Base-by-base conservation (phyloP, 345 rosid genomes). In the Lumnitzera racemosa region DNA sequence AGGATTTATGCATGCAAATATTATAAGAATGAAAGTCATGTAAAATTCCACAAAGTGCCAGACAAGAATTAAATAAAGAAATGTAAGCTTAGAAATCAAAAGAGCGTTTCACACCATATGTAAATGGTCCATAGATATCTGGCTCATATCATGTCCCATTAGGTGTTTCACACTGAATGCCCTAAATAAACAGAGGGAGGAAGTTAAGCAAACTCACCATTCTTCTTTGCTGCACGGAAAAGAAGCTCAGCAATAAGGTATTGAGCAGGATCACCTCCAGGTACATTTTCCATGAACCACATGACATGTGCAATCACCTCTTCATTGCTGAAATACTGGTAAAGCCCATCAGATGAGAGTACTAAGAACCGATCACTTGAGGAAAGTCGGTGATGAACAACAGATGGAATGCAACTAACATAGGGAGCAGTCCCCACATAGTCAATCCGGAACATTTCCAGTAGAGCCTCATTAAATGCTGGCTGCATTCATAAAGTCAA, bases 211-310 rank as follows among this genome's bases (percentile, higher is more conserved):
- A 10, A 70, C 79, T 68, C 57, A 89, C 98, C 98, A 62, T 89
- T 91, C 85, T 89, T 91, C 78, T 85, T 85, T 60, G 98, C 98
- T 49, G 96, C 98, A 36, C 98, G 96, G 71, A 87, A 82, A 24
- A 91, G 83, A 64, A 91, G 90, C 82, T 89, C 95, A 2, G 96
- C 87, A 65, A 91, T 76, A 62, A 91, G 96, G 73, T 89, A 85
- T 66, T 91, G 96, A 29, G 98, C 96, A 68, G 98, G 98, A 76
- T 91, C 98, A 1, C 98, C 98, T 74, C 81, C 95, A 49, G 98
- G 98, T 51, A 83, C 95, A 70, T 88, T 91, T 72, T 91, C 98
- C 62, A 91, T 86, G 80, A 91, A 91, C 98, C 98, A 91, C 12
- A 85, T 89, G 63, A 91, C 98, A 76, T 80, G 98, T 41, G 96